Evolutionary conservation across 495 filamentous ascomycete species (phyloP).

Genomic region (Penicillium angulare): DNA sequence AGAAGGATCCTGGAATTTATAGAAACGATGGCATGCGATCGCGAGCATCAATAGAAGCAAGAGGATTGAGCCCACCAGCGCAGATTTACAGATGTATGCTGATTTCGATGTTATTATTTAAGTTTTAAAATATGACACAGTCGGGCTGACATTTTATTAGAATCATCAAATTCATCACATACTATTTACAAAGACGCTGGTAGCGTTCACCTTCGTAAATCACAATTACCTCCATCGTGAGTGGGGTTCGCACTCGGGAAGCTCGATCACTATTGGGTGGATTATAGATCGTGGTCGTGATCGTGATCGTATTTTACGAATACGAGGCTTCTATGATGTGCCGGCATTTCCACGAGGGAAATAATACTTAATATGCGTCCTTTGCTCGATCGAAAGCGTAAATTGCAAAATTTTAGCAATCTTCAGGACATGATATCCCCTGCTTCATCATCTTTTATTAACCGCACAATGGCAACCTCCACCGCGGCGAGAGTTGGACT

Average conservation of each 20-base stretch:
- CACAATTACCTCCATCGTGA: too few species aligned
- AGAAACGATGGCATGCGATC: not conserved
- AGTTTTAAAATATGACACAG: too few species aligned
- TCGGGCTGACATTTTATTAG: too few species aligned
- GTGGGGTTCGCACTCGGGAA: too few species aligned
- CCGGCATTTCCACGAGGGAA: not conserved
- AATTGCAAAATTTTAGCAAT: not conserved
- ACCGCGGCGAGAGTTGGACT: not conserved
- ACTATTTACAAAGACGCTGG: too few species aligned
- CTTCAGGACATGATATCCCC: not conserved
- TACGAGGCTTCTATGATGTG: not conserved
- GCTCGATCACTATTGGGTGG: not conserved
- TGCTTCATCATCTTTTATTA: not conserved
- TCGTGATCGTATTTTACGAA: slow-evolving; percentile 9
- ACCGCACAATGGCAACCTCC: not conserved
- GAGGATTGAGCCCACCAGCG: too few species aligned
- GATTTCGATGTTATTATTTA: too few species aligned
- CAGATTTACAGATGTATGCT: too few species aligned
- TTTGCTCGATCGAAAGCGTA: not conserved
- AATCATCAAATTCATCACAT: too few species aligned
- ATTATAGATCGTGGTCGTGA: too few species aligned
- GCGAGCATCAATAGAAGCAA: not conserved
- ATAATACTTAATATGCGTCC: not conserved
- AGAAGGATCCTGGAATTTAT: not conserved
- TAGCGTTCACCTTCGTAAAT: too few species aligned